Evolutionary conservation across 2,329 filamentous ascomycete genomes (phyloP), one percentile per base, ranked within the genome.

Genomic region (Apiospora kogelbergensis): DNA sequence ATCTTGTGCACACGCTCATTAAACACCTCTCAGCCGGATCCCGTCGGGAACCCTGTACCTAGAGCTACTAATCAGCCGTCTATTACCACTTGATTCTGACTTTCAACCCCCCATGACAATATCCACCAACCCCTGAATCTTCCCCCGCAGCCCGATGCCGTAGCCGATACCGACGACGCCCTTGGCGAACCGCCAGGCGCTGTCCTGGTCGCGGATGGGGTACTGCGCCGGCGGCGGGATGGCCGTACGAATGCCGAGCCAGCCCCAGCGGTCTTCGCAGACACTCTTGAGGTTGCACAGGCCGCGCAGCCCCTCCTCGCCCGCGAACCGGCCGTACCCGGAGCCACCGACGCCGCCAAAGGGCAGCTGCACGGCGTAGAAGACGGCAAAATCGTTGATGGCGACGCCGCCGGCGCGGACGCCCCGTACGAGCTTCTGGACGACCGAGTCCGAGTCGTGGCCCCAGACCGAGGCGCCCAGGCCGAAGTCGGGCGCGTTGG

Each of bases 321-420:
- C 96, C 0, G 94, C 95, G 81, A 99, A 99, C 2, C 95, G 87
- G 1, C 96, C 96, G 79, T 98, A 98, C 0, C 93, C 96, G 30
- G 93, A 97, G 0, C 94, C 95, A 69, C 89, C 90, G n/a, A 93
- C 90, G 67, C 95, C 96, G 45, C 96, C 96, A 80, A 99, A 99
- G 0, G 96, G 96, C 46, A 99, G 83, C 81, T 97, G 94, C 9
- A 97, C 95, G 67, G 95, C 94, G 78, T 99, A 99, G 80, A 90
- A 98, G 37, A 90, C 91, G 24, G 91, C 96, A 77, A 99, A 99
- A 82, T 99, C 96, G 79, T 99, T 99, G 74, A 99, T 89, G 30
- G 94, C 90, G 0, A 98, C 93, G 92, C 97, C 98, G 60, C 96
- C 96, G 0, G 92, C 90, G 71, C 91, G 89, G 66, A 98, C 85